These are phyloP conservation scores for Phytophthora palmivora DNA, from an alignment of 352 stramenopile species.

Conservation along the genomic window DNA sequence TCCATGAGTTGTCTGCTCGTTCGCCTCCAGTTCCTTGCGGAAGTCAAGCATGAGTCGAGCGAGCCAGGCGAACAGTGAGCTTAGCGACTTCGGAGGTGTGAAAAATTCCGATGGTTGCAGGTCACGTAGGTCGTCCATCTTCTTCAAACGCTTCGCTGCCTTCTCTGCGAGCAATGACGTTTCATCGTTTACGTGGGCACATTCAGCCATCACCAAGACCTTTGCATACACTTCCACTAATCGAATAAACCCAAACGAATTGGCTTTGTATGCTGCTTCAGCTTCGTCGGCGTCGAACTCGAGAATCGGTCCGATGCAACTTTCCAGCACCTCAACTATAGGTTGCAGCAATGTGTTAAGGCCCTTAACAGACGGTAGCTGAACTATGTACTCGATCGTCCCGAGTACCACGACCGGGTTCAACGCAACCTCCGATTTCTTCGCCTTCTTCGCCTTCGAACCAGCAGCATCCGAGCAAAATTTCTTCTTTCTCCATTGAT, in stretches of 20 bases:
- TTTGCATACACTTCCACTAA: constrained; percentile 80
- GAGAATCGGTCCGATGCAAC: constrained; percentile 58
- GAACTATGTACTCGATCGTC: constrained; percentile 69
- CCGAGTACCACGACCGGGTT: constrained; percentile 72
- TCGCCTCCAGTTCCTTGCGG: constrained; percentile 43
- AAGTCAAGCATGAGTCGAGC: constrained; percentile 60
- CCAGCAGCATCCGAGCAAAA: constrained; percentile 31
- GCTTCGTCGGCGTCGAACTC: constrained; percentile 51
- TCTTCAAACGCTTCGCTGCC: constrained; percentile 42
- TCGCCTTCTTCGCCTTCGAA: constrained; percentile 49
- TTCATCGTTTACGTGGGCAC: constrained; percentile 53
- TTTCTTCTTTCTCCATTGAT: constrained; percentile 63
- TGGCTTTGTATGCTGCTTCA: constrained; percentile 48
- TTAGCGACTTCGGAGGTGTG: constrained; percentile 51
- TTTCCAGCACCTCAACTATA: constrained; percentile 46
- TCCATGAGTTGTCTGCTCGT: constrained; percentile 42
- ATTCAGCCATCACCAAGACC: constrained; percentile 61
- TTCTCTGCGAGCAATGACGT: constrained; percentile 58
- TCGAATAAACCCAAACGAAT: constrained; percentile 69
- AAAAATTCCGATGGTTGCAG: constrained; percentile 75
- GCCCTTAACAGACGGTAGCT: constrained; percentile 54
- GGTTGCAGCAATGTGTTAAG: constrained; percentile 57
- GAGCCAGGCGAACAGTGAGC: constrained; percentile 60
- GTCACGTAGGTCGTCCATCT: constrained; percentile 50
- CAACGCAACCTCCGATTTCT: constrained; percentile 35